A percentile compares a stretch with the other conserved stretches of the same genome.
These are phyloP conservation scores for Mrakia gelida DNA, from an alignment of 768 basidiomycete species.

Conservation along the genomic window DNA sequence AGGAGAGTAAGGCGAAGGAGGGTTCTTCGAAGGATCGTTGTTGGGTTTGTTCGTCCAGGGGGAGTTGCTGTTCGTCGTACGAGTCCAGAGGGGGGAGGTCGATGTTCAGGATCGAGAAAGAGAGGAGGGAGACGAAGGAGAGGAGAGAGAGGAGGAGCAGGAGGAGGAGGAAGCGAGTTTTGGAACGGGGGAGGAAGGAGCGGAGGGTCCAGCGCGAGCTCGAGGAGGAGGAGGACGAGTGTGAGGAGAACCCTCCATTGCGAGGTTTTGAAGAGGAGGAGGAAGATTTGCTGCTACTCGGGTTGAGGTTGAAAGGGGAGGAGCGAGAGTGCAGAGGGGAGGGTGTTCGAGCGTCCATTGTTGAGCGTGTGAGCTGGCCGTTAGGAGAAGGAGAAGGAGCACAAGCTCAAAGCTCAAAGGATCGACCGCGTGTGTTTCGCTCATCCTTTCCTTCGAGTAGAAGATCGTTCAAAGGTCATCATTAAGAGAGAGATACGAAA, in stretches of 20 bases:
- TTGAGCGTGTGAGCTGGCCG: background rate
- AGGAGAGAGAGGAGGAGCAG: background rate
- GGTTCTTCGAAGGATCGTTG: conserved; percentile 44
- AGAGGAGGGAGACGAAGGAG: conserved; percentile 4
- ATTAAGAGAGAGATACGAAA: too few relatives aligned
- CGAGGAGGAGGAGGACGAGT: background rate
- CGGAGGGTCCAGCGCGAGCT: background rate
- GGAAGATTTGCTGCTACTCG: background rate
- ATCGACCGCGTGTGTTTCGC: background rate
- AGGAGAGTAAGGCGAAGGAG: conserved; percentile 43
- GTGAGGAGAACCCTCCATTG: background rate
- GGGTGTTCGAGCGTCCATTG: background rate
- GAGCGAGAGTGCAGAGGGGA: conserved; percentile 15
- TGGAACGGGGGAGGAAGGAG: conserved; percentile 14
- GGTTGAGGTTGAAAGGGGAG: background rate
- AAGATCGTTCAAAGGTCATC: too few relatives aligned
- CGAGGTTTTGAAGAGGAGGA: background rate
- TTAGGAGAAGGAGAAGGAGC: background rate
- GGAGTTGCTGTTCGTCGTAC: conserved; percentile 22
- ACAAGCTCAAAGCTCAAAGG: background rate
- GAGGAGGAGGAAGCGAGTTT: conserved; percentile 18
- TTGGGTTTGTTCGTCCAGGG: background rate
- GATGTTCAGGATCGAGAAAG: conserved; percentile 16
- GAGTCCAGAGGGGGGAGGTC: conserved; percentile 25
- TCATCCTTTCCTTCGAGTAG: background rate